Evolutionary conservation across 768 basidiomycete species (phyloP), one percentile per base, ranked within the genome.

Genomic region (Amanita brunnescens): DNA sequence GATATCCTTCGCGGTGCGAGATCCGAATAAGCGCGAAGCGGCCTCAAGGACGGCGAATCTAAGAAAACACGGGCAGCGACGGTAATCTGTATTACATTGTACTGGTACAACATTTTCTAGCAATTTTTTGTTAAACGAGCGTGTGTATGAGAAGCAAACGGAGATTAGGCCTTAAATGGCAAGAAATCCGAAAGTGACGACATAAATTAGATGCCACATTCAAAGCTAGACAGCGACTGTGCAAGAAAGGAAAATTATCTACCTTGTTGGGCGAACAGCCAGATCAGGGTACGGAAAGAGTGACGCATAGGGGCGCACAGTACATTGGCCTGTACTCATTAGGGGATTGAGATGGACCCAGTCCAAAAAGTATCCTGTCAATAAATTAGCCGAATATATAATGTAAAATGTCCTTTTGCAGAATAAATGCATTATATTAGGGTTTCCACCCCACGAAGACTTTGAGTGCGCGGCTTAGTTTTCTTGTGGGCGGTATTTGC

Each of bases 381-480:
- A 42, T 13, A 23, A 42, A 42, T 42, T 42, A 42, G 23, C 6
- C 6, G n/a, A n/a, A 40, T 10, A 21, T 8, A 20, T 40, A 40
- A 40, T 10, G 20, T 40, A 43, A 44, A 2, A 48, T 14, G 9
- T 10, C 6, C 12, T n/a, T 47, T 35, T 2, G 49, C 18, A 32
- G 40, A 18, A 32, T 18, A 41, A 41, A 39, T 10, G 2, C 9
- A 49, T 2, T 8, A n/a, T 53, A 47, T n/a, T 54, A 48, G 13
- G 60, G 49, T 49, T 83, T 83, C 79, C 81, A 80, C 45, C 78
- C 80, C 10, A 77, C 75, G 58, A 78, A 79, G 6, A 77, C 72
- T 34, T 75, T 72, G 52, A 79, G 64, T 13, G 73, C 71, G 43
- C 81, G 71, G 62, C 80, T 79, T n/a, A 79, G 64, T 50, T 71